These are phyloP conservation scores for Suillus subaureus DNA, from an alignment of 768 basidiomycete species.

Conservation along the genomic window DNA sequence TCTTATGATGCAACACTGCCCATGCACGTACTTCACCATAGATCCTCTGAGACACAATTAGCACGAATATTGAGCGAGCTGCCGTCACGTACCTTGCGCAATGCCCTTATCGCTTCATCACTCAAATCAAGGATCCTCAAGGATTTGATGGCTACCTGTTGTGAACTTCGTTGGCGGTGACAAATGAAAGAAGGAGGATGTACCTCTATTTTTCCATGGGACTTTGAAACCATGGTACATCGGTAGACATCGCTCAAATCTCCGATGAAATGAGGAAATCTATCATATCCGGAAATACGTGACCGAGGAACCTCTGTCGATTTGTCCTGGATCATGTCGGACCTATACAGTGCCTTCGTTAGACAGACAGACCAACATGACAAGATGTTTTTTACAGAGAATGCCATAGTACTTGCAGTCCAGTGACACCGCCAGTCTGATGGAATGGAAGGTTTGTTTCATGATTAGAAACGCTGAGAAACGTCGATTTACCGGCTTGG, in stretches of 20 bases:
- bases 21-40: background rate
- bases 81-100: background rate
- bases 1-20: slow-evolving; percentile 14
- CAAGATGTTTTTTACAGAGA: background rate
- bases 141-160: slow-evolving; percentile 1
- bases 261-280: background rate
- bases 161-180: background rate
- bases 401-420: slow-evolving; percentile 1
- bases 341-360: background rate
- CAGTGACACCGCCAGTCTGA: background rate
- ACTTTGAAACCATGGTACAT: slow-evolving; percentile 3
- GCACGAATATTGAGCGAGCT: background rate
- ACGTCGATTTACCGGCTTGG: background rate
- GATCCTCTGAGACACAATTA: background rate
- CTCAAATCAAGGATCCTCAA: slow-evolving; percentile 3
- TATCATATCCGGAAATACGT: background rate
- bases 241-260: slow-evolving; percentile 5
- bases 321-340: background rate
- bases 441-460: background rate
- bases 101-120: background rate
- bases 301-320: background rate
- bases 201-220: slow-evolving; percentile 8
- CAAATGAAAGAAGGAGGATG: background rate
- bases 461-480: background rate
- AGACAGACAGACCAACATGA: background rate